These are phyloP conservation scores for Boletus speciosus DNA, from an alignment of 768 basidiomycete genomes.

Conservation along the genomic window DNA sequence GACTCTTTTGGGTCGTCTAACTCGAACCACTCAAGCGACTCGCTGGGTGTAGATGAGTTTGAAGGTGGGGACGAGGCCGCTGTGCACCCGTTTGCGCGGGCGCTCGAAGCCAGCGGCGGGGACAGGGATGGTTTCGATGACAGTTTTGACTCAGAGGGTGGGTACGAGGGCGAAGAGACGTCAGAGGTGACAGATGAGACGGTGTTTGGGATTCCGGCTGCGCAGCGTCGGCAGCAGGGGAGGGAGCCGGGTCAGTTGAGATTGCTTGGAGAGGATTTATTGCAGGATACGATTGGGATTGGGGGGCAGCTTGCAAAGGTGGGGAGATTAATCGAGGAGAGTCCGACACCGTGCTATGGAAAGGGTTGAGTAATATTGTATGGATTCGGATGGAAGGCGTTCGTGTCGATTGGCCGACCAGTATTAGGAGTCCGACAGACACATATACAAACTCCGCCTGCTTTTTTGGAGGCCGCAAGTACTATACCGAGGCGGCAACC, in stretches of 20 bases:
- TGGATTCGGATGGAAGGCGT: too few species aligned
- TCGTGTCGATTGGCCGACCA: too few species aligned
- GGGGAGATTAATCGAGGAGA: conserved; percentile 53
- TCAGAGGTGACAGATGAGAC: conserved; percentile 53
- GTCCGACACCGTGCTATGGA: conserved; percentile 52
- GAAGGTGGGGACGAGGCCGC: conserved; percentile 38
- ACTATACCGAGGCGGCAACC: too few species aligned
- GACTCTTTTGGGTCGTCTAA: conserved; percentile 45
- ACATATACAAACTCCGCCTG: too few species aligned
- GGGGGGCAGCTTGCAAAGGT: conserved; percentile 48
- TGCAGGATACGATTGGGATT: conserved; percentile 63
- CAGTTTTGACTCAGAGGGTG: conserved; percentile 45
- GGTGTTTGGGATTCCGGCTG: conserved; percentile 65
- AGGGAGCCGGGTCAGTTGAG: conserved; percentile 36
- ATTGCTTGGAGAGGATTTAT: conserved; percentile 60
- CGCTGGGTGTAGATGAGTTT: conserved; percentile 43
- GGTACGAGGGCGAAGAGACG: conserved; percentile 25
- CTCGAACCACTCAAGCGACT: conserved; percentile 59
- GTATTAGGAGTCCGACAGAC: too few species aligned
- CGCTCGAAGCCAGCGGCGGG: conserved; percentile 25
- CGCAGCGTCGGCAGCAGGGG: conserved; percentile 36
- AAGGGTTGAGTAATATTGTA: background rate
- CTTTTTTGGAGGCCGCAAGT: too few species aligned
- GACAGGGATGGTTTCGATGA: conserved; percentile 51
- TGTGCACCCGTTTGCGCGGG: conserved; percentile 59